Conservation (phyloP, 495 filamentous ascomycete genomes). For the Achaetomiella virescens region DNA sequence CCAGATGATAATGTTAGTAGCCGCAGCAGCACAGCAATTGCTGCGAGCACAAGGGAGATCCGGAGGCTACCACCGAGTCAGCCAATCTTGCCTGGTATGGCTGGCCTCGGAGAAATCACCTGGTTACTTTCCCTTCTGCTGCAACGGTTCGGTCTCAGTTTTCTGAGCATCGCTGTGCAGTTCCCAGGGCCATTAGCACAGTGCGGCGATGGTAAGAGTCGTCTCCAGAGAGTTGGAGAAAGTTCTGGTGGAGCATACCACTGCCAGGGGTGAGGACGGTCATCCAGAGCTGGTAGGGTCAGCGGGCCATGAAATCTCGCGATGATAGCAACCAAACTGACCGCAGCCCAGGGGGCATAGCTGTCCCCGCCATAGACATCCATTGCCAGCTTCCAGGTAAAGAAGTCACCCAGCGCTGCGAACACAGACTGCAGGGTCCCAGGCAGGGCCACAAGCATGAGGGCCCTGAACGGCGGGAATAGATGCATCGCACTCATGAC, state of each 20-base stretch:
- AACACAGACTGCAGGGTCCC: slow-evolving; percentile 70
- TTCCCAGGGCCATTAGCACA: slow-evolving; percentile 84
- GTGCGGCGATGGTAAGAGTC: slow-evolving; percentile 70
- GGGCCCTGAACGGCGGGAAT: slow-evolving; percentile 45
- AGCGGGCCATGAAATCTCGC: no score
- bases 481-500: slow-evolving; percentile 46
- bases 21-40: slow-evolving; percentile 76
- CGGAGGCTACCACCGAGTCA: slow-evolving; percentile 46
- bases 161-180: slow-evolving; percentile 35
- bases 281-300: no score
- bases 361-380: slow-evolving; percentile 63
- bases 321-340: slow-evolving; percentile 38
- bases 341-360: slow-evolving; percentile 60
- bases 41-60: slow-evolving; percentile 66
- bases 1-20: slow-evolving; percentile 94
- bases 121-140: slow-evolving; percentile 27
- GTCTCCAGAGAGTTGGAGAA: slow-evolving; percentile 93
- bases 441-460: slow-evolving; percentile 64
- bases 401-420: slow-evolving; percentile 76
- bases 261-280: slow-evolving; percentile 84
- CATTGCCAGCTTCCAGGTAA: slow-evolving; percentile 78
- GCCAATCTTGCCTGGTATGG: not conserved
- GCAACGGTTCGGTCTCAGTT: slow-evolving; percentile 16
- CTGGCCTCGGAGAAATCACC: slow-evolving; percentile 14
- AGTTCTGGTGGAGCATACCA: slow-evolving; percentile 93